Evolutionary conservation across 1,139 yeast genomes (phyloP).

Genomic region (Magnusiomyces paraingens): DNA sequence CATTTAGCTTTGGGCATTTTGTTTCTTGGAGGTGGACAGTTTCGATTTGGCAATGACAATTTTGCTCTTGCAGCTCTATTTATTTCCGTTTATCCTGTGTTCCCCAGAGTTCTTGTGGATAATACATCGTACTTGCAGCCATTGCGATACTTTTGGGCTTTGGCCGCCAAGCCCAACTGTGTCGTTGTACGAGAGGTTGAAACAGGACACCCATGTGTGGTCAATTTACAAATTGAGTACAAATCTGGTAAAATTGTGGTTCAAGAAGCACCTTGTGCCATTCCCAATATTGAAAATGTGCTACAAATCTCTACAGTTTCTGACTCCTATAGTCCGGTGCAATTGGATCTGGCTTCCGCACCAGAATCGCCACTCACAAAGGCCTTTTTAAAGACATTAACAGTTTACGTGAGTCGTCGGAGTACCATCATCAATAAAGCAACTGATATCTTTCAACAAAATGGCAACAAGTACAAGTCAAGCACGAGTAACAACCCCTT

Average conservation of each 20-base stretch:
- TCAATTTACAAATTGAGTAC: constrained; percentile 44
- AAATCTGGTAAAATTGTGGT: constrained; percentile 33
- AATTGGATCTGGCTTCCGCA: neutral
- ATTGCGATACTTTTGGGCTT: constrained; percentile 84
- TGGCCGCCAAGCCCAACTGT: constrained; percentile 78
- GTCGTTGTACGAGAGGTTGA: constrained; percentile 65
- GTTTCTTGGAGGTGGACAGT: constrained; percentile 90
- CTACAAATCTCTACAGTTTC: neutral
- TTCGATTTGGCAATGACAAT: constrained; percentile 46
- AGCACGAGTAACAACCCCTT: neutral
- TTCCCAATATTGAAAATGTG: neutral
- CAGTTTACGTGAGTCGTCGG: constrained; percentile 1
- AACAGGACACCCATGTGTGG: constrained; percentile 36
- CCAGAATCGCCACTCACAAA: neutral
- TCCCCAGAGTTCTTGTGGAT: constrained; percentile 41
- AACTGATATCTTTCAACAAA: neutral
- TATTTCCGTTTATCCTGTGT: constrained; percentile 68
- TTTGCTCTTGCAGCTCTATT: constrained; percentile 55
- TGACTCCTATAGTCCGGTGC: neutral
- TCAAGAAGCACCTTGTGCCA: constrained; percentile 1
- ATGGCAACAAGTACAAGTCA: neutral
- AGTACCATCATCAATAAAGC: constrained; percentile 4
- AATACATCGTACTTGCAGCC: constrained; percentile 71
- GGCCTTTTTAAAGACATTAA: neutral
- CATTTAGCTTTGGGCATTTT: constrained; percentile 82